Percentiles rank a stretch among this genome's conserved stretches.
Conservation (phyloP, 164 flowering plant species). For the Echeveria elegans region DNA sequence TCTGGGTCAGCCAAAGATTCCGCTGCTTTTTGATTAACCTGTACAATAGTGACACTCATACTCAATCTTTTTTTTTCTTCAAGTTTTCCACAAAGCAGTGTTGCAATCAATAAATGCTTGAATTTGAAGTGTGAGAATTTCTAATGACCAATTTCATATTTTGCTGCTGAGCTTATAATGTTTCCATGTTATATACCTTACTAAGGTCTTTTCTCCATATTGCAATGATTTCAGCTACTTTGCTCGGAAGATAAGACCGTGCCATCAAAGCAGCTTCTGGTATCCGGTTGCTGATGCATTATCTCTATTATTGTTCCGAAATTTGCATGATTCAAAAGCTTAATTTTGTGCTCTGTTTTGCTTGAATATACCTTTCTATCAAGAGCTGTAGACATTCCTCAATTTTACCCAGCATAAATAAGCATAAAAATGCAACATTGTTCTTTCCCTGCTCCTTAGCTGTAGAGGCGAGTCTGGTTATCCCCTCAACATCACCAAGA, state of each 20-base stretch:
- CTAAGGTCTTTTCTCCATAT: constrained; percentile 92
- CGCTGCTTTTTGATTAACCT: constrained; percentile 94
- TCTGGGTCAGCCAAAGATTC: constrained; percentile 98
- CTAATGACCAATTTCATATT: no score
- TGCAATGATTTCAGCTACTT: constrained; percentile 86
- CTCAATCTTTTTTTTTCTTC: background rate
- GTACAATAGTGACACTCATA: constrained; percentile 8
- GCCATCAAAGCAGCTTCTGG: constrained; percentile 99
- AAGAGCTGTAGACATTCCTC: constrained; percentile 94
- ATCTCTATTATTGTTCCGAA: constrained; percentile 1
- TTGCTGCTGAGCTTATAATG: background rate
- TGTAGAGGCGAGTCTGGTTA: constrained; percentile 62
- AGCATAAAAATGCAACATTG: no score
- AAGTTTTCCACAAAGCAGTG: background rate
- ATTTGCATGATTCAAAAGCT: background rate
- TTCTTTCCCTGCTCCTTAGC: no score
- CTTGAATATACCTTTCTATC: constrained; percentile 61
- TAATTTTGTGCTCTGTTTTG: constrained; percentile 4
- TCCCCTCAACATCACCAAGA: constrained; percentile 88
- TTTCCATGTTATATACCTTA: constrained; percentile 40
- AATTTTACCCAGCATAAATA: constrained; percentile 82
- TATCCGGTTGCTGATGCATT: constrained; percentile 77
- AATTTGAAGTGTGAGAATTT: no score
- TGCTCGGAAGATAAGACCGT: constrained; percentile 95
- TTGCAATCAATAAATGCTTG: background rate